Evolutionary conservation across 1,284 basidiomycete species (phyloP).

Genomic region (Apiotrichum siamense): DNA sequence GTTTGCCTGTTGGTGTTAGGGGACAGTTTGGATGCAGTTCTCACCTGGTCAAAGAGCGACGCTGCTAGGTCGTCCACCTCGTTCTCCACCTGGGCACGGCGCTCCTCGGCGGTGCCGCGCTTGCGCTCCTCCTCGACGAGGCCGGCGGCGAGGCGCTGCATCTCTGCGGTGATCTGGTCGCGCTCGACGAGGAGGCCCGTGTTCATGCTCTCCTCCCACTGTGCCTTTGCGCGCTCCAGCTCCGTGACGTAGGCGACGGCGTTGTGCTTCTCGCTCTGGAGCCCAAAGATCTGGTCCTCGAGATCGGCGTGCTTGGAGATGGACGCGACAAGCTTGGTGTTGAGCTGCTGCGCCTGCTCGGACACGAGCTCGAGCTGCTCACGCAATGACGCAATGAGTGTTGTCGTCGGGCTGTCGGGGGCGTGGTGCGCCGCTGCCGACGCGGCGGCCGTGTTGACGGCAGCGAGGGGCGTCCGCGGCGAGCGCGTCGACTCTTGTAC

Average conservation of each 20-base stretch:
- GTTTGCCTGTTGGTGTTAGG: constrained; percentile 57
- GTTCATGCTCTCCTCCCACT: constrained; percentile 51
- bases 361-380: constrained; percentile 77
- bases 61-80: constrained; percentile 92
- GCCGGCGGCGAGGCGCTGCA: constrained; percentile 87
- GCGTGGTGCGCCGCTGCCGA: constrained; percentile 24
- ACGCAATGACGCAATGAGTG: constrained; percentile 67
- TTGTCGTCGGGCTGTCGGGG: constrained; percentile 45
- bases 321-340: constrained; percentile 82
- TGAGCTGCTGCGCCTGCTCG: constrained; percentile 82
- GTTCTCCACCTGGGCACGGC: constrained; percentile 68
- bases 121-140: constrained; percentile 89
- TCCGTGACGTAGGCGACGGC: constrained; percentile 65
- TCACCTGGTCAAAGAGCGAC: constrained; percentile 63
- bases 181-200: constrained; percentile 87
- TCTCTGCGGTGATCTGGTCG: constrained; percentile 80
- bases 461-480: too few species aligned
- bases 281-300: constrained; percentile 78
- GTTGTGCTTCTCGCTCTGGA: constrained; percentile 23
- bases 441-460: too few species aligned
- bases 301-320: constrained; percentile 89
- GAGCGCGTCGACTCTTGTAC: too few species aligned
- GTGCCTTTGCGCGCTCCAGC: constrained; percentile 52
- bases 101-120: constrained; percentile 81
- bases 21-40: constrained; percentile 1